These are phyloP conservation scores for Trichosanthes cucumerina DNA, from an alignment of 306 rosid species.

Conservation along the genomic window DNA sequence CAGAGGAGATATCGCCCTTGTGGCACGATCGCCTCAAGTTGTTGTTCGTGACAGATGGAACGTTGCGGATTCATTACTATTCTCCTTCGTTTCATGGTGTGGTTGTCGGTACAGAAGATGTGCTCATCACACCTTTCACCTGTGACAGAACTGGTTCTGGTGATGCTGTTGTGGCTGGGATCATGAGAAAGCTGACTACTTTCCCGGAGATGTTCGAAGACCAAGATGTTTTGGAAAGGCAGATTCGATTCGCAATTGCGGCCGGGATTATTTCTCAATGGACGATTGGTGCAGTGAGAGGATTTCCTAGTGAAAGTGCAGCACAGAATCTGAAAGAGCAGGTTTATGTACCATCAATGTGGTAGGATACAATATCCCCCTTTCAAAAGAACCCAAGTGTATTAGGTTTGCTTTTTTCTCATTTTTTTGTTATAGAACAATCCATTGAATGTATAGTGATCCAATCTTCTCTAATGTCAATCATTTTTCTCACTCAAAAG, in stretches of 20 bases:
- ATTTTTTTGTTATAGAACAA: not conserved
- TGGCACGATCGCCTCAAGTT: slow-evolving; percentile 70
- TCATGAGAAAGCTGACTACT: slow-evolving; percentile 73
- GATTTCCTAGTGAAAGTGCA: slow-evolving; percentile 92
- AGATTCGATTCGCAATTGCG: slow-evolving; percentile 77
- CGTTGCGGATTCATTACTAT: slow-evolving; percentile 71
- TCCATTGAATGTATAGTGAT: slow-evolving; percentile 1
- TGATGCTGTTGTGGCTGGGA: slow-evolving; percentile 87
- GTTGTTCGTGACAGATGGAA: slow-evolving; percentile 78
- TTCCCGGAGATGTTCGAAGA: slow-evolving; percentile 67
- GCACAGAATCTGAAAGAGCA: slow-evolving; percentile 96
- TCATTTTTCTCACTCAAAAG: not conserved
- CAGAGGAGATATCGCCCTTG: slow-evolving; percentile 62
- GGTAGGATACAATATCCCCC: slow-evolving; percentile 35
- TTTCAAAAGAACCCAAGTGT: not conserved
- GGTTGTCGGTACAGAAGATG: slow-evolving; percentile 89
- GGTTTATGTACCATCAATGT: slow-evolving; percentile 91
- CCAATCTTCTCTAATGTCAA: not conserved
- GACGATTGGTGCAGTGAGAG: slow-evolving; percentile 86
- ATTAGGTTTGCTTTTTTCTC: not conserved
- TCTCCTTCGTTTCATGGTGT: slow-evolving; percentile 61
- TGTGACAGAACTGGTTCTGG: slow-evolving; percentile 98
- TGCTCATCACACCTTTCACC: slow-evolving; percentile 83
- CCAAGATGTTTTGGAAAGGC: slow-evolving; percentile 63
- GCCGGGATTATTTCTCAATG: slow-evolving; percentile 92